A percentile compares a stretch with the other conserved stretches of the same genome.
phyloP scores from a whole-genome alignment of 768 basidiomycete genomes.

The Leccinellum luteum region DNA sequence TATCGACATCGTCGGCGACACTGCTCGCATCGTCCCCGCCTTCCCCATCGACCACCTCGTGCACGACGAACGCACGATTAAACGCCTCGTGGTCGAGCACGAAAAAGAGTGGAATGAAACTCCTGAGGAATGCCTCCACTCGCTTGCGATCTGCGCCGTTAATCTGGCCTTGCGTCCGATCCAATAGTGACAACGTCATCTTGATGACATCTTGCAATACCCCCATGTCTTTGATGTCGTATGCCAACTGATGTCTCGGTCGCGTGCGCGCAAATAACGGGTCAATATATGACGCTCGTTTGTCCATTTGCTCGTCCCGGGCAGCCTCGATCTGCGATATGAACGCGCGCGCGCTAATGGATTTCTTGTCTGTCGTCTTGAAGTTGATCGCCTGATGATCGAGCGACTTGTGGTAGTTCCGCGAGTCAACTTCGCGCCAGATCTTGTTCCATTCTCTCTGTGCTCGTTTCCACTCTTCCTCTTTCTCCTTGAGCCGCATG shows the following conservation, averaged over 20 bases:
- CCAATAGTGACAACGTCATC: constrained; percentile 86
- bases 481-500: constrained; percentile 87
- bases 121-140: constrained; percentile 80
- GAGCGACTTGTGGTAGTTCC: constrained; percentile 90
- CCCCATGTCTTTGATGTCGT: constrained; percentile 65
- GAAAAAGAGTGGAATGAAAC: constrained; percentile 74
- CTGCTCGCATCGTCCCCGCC: constrained; percentile 45
- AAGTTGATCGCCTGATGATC: constrained; percentile 93
- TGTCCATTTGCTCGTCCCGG: constrained; percentile 77
- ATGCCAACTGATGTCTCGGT: constrained; percentile 78
- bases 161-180: constrained; percentile 79
- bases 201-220: constrained; percentile 88
- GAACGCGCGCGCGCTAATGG: constrained; percentile 69
- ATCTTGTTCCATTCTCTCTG: constrained; percentile 99
- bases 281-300: constrained; percentile 59
- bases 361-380: constrained; percentile 88
- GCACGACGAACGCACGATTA: constrained; percentile 65
- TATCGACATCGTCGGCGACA: constrained; percentile 38
- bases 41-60: constrained; percentile 62
- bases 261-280: constrained; percentile 56
- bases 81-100: constrained; percentile 69
- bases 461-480: constrained; percentile 97
- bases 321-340: constrained; percentile 83
- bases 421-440: constrained; percentile 94
- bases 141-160: constrained; percentile 68